These are phyloP conservation scores for Clavispora fructus DNA, from an alignment of 805 yeast genomes.

Conservation along the genomic window DNA sequence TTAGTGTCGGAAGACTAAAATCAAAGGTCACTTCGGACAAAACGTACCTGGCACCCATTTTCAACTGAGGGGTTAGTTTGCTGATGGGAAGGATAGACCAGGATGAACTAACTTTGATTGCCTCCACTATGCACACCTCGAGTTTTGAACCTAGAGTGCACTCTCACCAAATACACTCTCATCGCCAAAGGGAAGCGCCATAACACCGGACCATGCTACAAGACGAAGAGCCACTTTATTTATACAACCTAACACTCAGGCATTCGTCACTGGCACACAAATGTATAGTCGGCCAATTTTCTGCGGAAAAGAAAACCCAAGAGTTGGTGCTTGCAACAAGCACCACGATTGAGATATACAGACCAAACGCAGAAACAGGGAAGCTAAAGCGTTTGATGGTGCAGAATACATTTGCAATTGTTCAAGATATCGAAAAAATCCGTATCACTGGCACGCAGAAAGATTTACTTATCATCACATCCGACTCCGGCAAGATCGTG, in stretches of 20 bases:
- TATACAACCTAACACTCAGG: slow-evolving; percentile 71
- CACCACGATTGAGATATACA: slow-evolving; percentile 49
- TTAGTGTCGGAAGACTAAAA: slow-evolving; percentile 6
- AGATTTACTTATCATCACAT: slow-evolving; percentile 61
- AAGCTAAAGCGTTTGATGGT: slow-evolving; percentile 38
- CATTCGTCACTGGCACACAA: slow-evolving; percentile 48
- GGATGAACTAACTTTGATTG: not conserved
- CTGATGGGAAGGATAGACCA: not conserved
- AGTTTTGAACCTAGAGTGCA: not conserved
- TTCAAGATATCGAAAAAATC: slow-evolving; percentile 50
- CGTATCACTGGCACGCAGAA: slow-evolving; percentile 47
- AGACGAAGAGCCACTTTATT: slow-evolving; percentile 24
- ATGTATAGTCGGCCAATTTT: slow-evolving; percentile 66
- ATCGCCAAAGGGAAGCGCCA: not conserved
- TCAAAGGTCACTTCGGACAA: not conserved
- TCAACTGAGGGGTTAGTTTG: not conserved
- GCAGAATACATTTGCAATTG: slow-evolving; percentile 52
- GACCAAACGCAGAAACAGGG: slow-evolving; percentile 52
- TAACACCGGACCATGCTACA: slow-evolving; percentile 6
- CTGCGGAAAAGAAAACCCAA: slow-evolving; percentile 48
- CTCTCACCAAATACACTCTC: not conserved
- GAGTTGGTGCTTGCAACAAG: slow-evolving; percentile 58
- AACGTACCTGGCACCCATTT: slow-evolving; percentile 8
- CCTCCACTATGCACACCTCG: not conserved
- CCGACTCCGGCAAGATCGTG: slow-evolving; percentile 74